These are phyloP conservation scores for Peronospora belbahrii DNA, from an alignment of 352 stramenopile species.

Conservation along the genomic window DNA sequence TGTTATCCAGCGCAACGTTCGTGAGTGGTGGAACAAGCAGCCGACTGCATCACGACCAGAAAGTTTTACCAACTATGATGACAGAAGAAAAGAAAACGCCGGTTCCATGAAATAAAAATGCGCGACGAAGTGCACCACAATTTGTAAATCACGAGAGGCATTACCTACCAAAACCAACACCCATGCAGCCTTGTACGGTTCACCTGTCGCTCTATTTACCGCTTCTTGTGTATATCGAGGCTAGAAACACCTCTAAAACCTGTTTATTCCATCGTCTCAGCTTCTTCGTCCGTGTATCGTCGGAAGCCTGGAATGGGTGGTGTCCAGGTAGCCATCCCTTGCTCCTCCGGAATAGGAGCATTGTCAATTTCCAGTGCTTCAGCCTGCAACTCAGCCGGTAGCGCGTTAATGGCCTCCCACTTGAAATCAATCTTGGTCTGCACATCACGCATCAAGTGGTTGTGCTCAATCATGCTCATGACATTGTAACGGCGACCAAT, in stretches of 20 bases:
- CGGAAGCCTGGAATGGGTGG: slow-evolving; percentile 82
- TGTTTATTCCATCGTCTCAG: slow-evolving; percentile 14
- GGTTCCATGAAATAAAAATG: too few relatives aligned
- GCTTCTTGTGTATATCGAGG: slow-evolving; percentile 13
- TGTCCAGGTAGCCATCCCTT: slow-evolving; percentile 79
- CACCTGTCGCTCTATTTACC: slow-evolving; percentile 24
- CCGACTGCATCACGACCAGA: slow-evolving; percentile 20
- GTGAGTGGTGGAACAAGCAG: slow-evolving; percentile 79
- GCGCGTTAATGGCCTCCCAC: slow-evolving; percentile 85
- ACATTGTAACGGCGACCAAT: slow-evolving; percentile 77
- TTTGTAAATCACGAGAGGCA: slow-evolving; percentile 7
- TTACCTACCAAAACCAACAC: slow-evolving; percentile 13
- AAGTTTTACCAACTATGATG: slow-evolving; percentile 3
- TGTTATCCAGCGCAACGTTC: slow-evolving; percentile 80
- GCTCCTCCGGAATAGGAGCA: slow-evolving; percentile 49
- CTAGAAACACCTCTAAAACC: background rate
- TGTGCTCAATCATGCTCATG: slow-evolving; percentile 79
- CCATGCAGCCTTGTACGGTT: slow-evolving; percentile 6
- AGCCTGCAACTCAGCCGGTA: slow-evolving; percentile 68
- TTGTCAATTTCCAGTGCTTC: slow-evolving; percentile 73
- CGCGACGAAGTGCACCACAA: slow-evolving; percentile 7
- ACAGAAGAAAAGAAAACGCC: slow-evolving; percentile 5
- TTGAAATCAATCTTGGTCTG: slow-evolving; percentile 90
- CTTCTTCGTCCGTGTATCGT: slow-evolving; percentile 67
- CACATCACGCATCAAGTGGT: slow-evolving; percentile 83